Percentiles rank a stretch among this genome's conserved stretches.
Conservation (phyloP, 2,329 filamentous ascomycete species). For the Alternaria arbusti region DNA sequence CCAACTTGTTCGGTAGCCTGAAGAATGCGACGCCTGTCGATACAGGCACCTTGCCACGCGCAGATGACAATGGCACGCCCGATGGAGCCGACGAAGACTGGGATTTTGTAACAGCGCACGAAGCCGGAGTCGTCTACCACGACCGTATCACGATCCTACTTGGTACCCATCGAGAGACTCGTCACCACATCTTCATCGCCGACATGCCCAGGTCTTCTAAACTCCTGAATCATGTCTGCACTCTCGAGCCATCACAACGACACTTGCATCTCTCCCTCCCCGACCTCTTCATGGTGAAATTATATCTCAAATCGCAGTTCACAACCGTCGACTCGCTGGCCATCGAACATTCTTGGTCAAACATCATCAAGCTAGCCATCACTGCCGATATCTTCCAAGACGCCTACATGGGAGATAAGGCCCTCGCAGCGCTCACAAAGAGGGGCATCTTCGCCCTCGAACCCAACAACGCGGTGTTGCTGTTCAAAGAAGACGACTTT, state of each 20-base stretch:
- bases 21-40: not conserved
- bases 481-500: not conserved
- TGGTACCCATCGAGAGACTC: not conserved
- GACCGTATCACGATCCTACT: slow-evolving; percentile 9
- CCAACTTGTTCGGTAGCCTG: not conserved
- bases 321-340: not conserved
- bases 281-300: not conserved
- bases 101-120: slow-evolving; percentile 1
- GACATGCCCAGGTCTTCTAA: not conserved
- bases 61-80: not conserved
- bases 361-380: slow-evolving; percentile 4
- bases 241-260: not conserved
- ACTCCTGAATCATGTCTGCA: not conserved
- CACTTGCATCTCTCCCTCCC: not conserved
- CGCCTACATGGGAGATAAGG: not conserved
- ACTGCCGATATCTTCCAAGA: slow-evolving; percentile 4
- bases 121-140: not conserved
- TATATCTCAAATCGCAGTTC: not conserved
- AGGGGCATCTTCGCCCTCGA: not conserved
- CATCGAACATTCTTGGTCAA: not conserved
- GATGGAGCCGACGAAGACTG: not conserved
- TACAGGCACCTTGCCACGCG: not conserved
- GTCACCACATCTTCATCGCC: slow-evolving; percentile 1
- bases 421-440: not conserved
- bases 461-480: not conserved